These are phyloP conservation scores for Vitis riparia DNA, from an alignment of 164 flowering plant species.

Conservation along the genomic window DNA sequence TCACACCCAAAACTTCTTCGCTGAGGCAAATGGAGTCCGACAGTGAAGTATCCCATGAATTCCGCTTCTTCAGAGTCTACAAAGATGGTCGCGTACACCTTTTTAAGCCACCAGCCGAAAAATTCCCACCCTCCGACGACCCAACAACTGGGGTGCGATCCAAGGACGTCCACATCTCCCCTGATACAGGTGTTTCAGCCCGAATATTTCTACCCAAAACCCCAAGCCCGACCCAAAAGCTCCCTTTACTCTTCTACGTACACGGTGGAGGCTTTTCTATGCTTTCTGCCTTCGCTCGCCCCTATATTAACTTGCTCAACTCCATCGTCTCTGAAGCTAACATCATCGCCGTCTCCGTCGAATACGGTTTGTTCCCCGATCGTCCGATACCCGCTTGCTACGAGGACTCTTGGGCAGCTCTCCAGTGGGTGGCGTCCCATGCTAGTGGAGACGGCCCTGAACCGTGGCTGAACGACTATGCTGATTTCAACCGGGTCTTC, in stretches of 20 bases:
- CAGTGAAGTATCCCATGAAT: conserved; percentile 5
- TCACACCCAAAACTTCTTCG: too few relatives aligned
- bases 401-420: conserved; percentile 7
- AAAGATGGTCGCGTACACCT: conserved; percentile 33
- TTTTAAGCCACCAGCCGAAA: not conserved
- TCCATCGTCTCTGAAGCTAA: conserved; percentile 24
- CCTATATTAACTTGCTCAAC: conserved; percentile 15
- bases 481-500: conserved; percentile 19
- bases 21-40: too few relatives aligned
- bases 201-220: conserved; percentile 33
- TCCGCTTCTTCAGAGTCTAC: conserved; percentile 22
- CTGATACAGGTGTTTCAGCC: conserved; percentile 27
- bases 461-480: conserved; percentile 25
- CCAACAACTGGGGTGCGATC: conserved; percentile 26
- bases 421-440: too few relatives aligned
- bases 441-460: conserved; percentile 20
- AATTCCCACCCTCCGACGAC: conserved; percentile 23
- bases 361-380: conserved; percentile 41
- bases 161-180: conserved; percentile 27
- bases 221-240: conserved; percentile 11
- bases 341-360: conserved; percentile 34
- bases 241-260: conserved; percentile 39
- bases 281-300: conserved; percentile 23
- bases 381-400: conserved; percentile 34
- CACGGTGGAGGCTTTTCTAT: conserved; percentile 52